phyloP scores from a whole-genome alignment of 1,139 yeast genomes.

The Yamadazyma membranifaciens region DNA sequence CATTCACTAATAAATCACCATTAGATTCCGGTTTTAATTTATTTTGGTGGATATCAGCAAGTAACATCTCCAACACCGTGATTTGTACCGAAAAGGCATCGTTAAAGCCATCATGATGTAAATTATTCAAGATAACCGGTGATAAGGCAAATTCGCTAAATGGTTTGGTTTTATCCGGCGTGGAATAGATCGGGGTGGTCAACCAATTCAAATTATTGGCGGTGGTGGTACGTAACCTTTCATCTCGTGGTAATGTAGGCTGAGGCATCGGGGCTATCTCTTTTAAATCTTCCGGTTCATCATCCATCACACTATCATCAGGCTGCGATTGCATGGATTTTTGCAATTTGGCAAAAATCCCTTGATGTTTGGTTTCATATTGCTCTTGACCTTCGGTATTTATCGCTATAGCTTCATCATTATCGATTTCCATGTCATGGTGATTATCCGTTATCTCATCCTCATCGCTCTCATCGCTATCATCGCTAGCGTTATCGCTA shows the following conservation, averaged over 20 bases:
- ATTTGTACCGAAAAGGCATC: slow-evolving; percentile 80
- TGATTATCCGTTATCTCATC: slow-evolving; percentile 4
- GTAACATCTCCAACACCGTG: slow-evolving; percentile 57
- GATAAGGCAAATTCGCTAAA: slow-evolving; percentile 44
- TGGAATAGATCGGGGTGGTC: slow-evolving; percentile 57
- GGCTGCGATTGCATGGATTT: slow-evolving; percentile 3
- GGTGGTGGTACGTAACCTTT: slow-evolving; percentile 37
- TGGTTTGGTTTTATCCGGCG: slow-evolving; percentile 40
- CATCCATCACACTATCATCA: slow-evolving; percentile 10
- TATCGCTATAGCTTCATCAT: background rate
- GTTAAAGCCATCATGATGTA: slow-evolving; percentile 42
- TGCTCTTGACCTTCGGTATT: slow-evolving; percentile 1
- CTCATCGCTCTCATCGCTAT: slow-evolving; percentile 12
- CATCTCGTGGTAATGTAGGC: slow-evolving; percentile 61
- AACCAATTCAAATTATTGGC: slow-evolving; percentile 61
- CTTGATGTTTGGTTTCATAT: slow-evolving; percentile 7
- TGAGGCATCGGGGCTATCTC: slow-evolving; percentile 83
- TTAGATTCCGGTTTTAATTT: slow-evolving; percentile 55
- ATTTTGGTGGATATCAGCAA: slow-evolving; percentile 47
- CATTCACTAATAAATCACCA: slow-evolving; percentile 85
- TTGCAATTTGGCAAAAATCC: slow-evolving; percentile 6
- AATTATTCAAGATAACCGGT: slow-evolving; percentile 43
- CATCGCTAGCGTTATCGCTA: slow-evolving; percentile 4
- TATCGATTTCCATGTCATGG: background rate
- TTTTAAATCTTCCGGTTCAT: slow-evolving; percentile 33